phyloP scores from a whole-genome alignment of 129 eudicot genomes.

The Centaurea solstitialis region DNA sequence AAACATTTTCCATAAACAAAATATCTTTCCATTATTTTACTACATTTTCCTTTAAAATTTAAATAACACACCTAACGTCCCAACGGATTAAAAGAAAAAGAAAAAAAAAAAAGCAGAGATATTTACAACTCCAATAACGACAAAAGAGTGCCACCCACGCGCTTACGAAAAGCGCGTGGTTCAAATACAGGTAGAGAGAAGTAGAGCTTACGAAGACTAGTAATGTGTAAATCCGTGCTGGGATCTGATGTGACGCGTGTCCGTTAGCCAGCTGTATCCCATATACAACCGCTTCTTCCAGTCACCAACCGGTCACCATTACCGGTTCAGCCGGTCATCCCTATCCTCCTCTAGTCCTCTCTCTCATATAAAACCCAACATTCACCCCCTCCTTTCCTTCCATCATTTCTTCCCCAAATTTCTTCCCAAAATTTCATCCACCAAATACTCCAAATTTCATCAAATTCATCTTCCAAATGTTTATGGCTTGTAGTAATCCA shows the following conservation, averaged over 20 bases:
- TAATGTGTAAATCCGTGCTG: slow-evolving; percentile 63
- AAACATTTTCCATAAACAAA: too few relatives aligned
- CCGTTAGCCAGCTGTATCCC: slow-evolving; percentile 88
- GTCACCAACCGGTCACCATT: slow-evolving; percentile 56
- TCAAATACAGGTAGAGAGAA: not conserved
- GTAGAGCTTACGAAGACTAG: slow-evolving; percentile 29
- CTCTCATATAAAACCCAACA: slow-evolving; percentile 31
- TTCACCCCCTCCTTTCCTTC: slow-evolving; percentile 28
- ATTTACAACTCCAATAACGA: not conserved
- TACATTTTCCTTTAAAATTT: too few relatives aligned
- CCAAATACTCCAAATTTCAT: too few relatives aligned
- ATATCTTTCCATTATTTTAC: too few relatives aligned
- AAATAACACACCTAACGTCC: too few relatives aligned
- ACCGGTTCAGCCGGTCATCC: slow-evolving; percentile 66
- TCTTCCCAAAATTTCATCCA: not conserved
- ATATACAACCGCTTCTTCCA: slow-evolving; percentile 63
- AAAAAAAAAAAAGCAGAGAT: not conserved
- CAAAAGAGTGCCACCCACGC: slow-evolving; percentile 1
- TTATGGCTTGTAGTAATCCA: slow-evolving; percentile 31
- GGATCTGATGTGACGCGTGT: slow-evolving; percentile 66
- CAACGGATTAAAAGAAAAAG: not conserved
- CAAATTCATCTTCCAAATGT: not conserved
- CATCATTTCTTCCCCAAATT: slow-evolving; percentile 7
- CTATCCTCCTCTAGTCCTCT: slow-evolving; percentile 22
- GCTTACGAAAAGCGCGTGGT: not conserved